Evolutionary conservation across 2,329 filamentous ascomycete genomes (phyloP).

Genomic region (Pyrenochaeta sp.): DNA sequence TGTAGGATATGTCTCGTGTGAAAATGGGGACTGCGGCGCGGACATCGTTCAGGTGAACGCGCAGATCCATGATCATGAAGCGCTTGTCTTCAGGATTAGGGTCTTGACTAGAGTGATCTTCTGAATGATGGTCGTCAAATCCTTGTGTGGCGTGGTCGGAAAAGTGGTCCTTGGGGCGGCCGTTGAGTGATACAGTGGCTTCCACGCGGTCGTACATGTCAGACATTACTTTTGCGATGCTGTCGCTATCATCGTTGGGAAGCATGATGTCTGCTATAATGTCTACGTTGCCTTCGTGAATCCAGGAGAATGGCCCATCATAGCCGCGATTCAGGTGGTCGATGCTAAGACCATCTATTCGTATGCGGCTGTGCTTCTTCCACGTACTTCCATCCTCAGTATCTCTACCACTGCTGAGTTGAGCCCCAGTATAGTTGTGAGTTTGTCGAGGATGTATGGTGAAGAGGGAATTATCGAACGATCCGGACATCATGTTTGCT

Average conservation of each 20-base stretch:
- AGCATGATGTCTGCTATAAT: conserved; percentile 97
- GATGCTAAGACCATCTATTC: conserved; percentile 92
- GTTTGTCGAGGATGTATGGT: conserved; percentile 95
- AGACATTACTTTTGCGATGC: conserved; percentile 92
- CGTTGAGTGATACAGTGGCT: conserved; percentile 83
- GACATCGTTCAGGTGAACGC: conserved; percentile 94
- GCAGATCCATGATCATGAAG: conserved; percentile 90
- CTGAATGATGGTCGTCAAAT: conserved; percentile 32
- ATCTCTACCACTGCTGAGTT: conserved; percentile 63
- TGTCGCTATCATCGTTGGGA: conserved; percentile 84
- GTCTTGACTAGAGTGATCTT: conserved; percentile 17
- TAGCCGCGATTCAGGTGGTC: conserved; percentile 95
- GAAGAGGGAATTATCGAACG: conserved; percentile 93
- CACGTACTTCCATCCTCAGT: conserved; percentile 74
- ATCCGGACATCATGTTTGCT: conserved; percentile 94
- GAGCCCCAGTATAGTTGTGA: conserved; percentile 75
- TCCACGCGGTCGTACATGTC: conserved; percentile 97
- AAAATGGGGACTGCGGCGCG: conserved; percentile 93
- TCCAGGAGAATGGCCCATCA: conserved; percentile 95
- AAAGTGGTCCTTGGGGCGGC: conserved; percentile 60
- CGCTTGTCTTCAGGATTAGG: conserved; percentile 66
- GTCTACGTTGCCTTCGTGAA: conserved; percentile 95
- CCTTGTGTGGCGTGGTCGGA: conserved; percentile 43
- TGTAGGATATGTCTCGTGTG: conserved; percentile 88
- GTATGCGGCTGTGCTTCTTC: conserved; percentile 94